These are phyloP conservation scores for Rhodotorula sp. DNA, from an alignment of 1,284 basidiomycete species.

Conservation along the genomic window DNA sequence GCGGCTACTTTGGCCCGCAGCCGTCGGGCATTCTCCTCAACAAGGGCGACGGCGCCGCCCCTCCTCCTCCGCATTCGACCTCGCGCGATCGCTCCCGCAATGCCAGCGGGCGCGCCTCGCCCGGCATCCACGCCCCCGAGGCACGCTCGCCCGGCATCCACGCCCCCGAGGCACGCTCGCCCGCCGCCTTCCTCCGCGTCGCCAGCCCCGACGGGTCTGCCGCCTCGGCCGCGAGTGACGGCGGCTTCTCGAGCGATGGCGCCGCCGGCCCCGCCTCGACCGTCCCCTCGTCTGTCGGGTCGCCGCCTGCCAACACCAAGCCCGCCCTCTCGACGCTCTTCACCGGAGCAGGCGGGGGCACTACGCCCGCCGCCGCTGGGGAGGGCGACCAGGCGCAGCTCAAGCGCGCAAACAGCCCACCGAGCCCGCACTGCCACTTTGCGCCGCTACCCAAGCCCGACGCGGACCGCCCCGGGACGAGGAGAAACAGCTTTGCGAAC, in stretches of 20 bases:
- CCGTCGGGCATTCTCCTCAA: conserved; percentile 29
- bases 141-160: not conserved
- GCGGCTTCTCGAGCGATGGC: conserved; percentile 13
- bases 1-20: conserved; percentile 8
- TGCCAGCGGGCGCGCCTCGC: not conserved
- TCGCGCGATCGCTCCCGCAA: conserved; percentile 3
- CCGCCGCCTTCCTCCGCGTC: conserved; percentile 1
- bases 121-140: not conserved
- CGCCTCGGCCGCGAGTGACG: conserved; percentile 5
- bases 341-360: not conserved
- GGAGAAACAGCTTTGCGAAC: conserved; percentile 25
- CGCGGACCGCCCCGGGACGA: conserved; percentile 26
- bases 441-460: conserved; percentile 40
- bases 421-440: conserved; percentile 41
- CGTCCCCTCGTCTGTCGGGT: conserved; percentile 7
- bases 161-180: not conserved
- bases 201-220: conserved; percentile 11
- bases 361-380: not conserved
- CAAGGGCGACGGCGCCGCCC: conserved; percentile 14
- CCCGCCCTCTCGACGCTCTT: conserved; percentile 9
- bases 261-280: not conserved
- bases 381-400: not conserved
- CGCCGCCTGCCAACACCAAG: conserved; percentile 11
- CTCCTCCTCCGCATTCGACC: not conserved
- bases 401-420: conserved; percentile 13